Conservation (phyloP, 1,139 yeast genomes). For the Yamadazyma songkhlaensis region DNA sequence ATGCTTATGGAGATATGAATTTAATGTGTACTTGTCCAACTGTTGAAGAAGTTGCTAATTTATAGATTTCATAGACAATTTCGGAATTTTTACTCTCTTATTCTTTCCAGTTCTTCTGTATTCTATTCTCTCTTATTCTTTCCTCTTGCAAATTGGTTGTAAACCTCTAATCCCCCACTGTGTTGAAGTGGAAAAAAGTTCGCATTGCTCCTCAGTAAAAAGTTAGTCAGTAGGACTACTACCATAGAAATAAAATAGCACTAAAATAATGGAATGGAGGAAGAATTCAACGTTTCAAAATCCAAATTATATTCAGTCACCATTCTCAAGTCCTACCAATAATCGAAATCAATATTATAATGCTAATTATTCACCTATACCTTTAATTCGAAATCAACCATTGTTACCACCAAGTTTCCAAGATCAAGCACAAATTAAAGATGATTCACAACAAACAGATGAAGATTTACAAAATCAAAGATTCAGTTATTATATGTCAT, state of each 20-base stretch:
- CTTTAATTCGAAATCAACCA: not conserved
- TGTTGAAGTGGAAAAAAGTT: too few species aligned
- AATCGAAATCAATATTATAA: constrained; percentile 6
- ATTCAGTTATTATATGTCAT: constrained; percentile 56
- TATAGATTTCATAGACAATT: not conserved
- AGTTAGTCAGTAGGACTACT: too few species aligned
- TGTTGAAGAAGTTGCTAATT: constrained; percentile 59
- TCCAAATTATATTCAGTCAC: constrained; percentile 2
- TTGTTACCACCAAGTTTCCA: constrained; percentile 7
- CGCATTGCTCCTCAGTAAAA: too few species aligned
- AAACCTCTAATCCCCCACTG: too few species aligned
- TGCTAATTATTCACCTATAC: too few species aligned
- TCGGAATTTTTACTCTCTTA: not conserved
- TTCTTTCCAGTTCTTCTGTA: too few species aligned
- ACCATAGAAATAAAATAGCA: not conserved
- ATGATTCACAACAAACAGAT: too few species aligned
- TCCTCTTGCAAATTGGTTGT: too few species aligned
- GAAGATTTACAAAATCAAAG: constrained; percentile 22
- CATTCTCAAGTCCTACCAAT: constrained; percentile 8
- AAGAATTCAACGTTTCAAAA: constrained; percentile 3
- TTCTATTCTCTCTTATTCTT: too few species aligned
- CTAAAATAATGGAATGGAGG: constrained; percentile 10
- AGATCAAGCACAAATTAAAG: not conserved
- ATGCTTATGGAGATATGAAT: constrained; percentile 90
- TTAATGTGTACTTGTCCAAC: constrained; percentile 91